Percentiles rank a stretch among this genome's conserved stretches.
Evolutionary conservation across 2,329 filamentous ascomycete genomes (phyloP).

Genomic region (Pseudocercospora eumusae): DNA sequence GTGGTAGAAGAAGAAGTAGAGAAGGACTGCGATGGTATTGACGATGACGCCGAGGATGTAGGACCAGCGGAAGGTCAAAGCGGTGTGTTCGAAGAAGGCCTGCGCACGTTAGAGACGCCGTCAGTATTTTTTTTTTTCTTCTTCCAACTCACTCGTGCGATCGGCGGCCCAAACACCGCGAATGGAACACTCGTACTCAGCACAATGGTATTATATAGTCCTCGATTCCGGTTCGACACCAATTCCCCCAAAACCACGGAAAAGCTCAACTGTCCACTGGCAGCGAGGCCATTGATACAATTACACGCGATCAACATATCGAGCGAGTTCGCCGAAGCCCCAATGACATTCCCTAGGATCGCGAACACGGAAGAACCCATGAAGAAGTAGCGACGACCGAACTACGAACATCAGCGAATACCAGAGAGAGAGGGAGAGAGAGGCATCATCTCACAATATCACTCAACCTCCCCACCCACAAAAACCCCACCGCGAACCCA

Average conservation of each 20-base stretch:
- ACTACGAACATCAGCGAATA: neutral
- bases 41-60: constrained; percentile 25
- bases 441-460: constrained; percentile 9
- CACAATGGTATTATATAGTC: constrained; percentile 24
- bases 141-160: constrained; percentile 23
- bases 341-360: constrained; percentile 25
- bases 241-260: constrained; percentile 26
- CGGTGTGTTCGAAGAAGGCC: constrained; percentile 24
- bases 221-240: constrained; percentile 22
- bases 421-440: neutral
- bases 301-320: constrained; percentile 27
- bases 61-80: constrained; percentile 22
- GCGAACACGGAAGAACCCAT: constrained; percentile 20
- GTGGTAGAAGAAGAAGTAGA: constrained; percentile 27
- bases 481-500: constrained; percentile 19
- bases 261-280: constrained; percentile 25
- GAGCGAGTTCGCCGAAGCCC: constrained; percentile 18
- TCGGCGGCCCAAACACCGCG: constrained; percentile 24
- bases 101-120: neutral
- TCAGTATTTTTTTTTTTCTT: no score
- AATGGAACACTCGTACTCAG: constrained; percentile 24
- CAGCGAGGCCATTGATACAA: constrained; percentile 26
- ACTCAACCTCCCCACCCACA: constrained; percentile 20
- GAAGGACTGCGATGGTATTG: constrained; percentile 23
- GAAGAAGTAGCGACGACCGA: constrained; percentile 24